These are phyloP conservation scores for Cairneyella variabilis DNA, from an alignment of 495 filamentous ascomycete genomes.

Conservation along the genomic window DNA sequence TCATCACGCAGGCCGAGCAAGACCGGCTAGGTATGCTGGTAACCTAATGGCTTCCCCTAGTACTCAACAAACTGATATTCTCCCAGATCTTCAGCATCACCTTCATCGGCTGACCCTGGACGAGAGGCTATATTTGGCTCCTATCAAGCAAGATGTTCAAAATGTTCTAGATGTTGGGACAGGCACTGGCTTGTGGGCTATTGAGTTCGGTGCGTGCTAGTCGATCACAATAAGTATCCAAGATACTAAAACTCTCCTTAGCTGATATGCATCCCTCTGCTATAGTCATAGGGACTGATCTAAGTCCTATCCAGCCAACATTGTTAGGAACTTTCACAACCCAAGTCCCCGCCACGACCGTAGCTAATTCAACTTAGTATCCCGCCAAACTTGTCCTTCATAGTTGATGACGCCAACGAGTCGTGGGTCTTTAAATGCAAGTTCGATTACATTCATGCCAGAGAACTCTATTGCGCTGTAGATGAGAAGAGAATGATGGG, in stretches of 20 bases:
- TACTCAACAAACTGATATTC: not conserved
- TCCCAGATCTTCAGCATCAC: slow-evolving; percentile 34
- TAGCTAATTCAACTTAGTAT: slow-evolving; percentile 23
- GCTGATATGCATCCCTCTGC: slow-evolving; percentile 38
- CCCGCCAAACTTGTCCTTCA: slow-evolving; percentile 48
- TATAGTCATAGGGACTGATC: slow-evolving; percentile 52
- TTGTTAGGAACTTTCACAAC: slow-evolving; percentile 13
- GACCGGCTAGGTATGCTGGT: slow-evolving; percentile 21
- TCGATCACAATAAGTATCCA: slow-evolving; percentile 9
- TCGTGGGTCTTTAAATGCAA: slow-evolving; percentile 42
- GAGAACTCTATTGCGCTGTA: slow-evolving; percentile 39
- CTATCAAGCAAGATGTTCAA: too few species aligned
- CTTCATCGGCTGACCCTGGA: slow-evolving; percentile 44
- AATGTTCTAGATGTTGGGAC: slow-evolving; percentile 58
- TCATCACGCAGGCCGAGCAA: slow-evolving; percentile 18
- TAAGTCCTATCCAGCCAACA: slow-evolving; percentile 27
- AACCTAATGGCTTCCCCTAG: not conserved
- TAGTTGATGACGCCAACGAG: slow-evolving; percentile 51
- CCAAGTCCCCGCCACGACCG: not conserved
- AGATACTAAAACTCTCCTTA: not conserved
- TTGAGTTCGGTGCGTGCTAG: slow-evolving; percentile 40
- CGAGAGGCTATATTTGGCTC: slow-evolving; percentile 41
- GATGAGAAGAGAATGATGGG: slow-evolving; percentile 5
- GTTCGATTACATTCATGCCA: slow-evolving; percentile 47
- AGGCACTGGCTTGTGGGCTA: slow-evolving; percentile 53